phyloP scores from a whole-genome alignment of 495 filamentous ascomycete genomes.

The Penicillium pancosmium region DNA sequence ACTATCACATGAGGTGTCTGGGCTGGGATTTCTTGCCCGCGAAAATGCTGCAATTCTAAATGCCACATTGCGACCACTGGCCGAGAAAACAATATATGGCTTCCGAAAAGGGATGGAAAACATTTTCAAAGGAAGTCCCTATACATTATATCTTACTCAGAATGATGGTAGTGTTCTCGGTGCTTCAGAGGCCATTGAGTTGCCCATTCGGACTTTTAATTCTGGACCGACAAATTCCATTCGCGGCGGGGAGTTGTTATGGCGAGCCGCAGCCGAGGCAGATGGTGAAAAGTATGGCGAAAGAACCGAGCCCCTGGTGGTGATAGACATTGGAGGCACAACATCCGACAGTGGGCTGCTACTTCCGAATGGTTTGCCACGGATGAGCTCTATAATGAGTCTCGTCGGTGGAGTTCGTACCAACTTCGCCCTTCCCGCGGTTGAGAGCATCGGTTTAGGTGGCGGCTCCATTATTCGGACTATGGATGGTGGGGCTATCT shows the following conservation, averaged over 20 bases:
- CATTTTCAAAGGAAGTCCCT: constrained; percentile 27
- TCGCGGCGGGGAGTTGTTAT: constrained; percentile 51
- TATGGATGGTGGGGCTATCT: constrained; percentile 30
- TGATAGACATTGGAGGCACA: constrained; percentile 55
- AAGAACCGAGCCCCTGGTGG: constrained; percentile 29
- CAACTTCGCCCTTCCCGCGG: constrained; percentile 55
- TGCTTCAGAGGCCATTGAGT: constrained; percentile 41
- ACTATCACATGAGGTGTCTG: constrained; percentile 46
- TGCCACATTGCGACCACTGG: constrained; percentile 48
- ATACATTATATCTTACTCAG: constrained; percentile 53
- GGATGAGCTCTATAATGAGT: constrained; percentile 44
- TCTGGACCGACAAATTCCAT: constrained; percentile 58
- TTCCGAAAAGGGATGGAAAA: constrained; percentile 47
- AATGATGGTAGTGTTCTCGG: constrained; percentile 55
- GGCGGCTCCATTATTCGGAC: constrained; percentile 54
- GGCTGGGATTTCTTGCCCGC: constrained; percentile 51
- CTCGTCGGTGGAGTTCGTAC: constrained; percentile 48
- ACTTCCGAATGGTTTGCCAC: constrained; percentile 47
- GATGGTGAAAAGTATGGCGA: constrained; percentile 23
- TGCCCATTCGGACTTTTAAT: constrained; percentile 54
- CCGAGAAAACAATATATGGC: constrained; percentile 43
- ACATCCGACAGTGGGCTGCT: constrained; percentile 53
- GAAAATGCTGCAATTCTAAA: constrained; percentile 60
- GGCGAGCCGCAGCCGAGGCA: constrained; percentile 27
- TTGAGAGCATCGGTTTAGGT: constrained; percentile 56